Conservation (phyloP, 176 grass and related monocot species). For the Saccharum spontaneum region DNA sequence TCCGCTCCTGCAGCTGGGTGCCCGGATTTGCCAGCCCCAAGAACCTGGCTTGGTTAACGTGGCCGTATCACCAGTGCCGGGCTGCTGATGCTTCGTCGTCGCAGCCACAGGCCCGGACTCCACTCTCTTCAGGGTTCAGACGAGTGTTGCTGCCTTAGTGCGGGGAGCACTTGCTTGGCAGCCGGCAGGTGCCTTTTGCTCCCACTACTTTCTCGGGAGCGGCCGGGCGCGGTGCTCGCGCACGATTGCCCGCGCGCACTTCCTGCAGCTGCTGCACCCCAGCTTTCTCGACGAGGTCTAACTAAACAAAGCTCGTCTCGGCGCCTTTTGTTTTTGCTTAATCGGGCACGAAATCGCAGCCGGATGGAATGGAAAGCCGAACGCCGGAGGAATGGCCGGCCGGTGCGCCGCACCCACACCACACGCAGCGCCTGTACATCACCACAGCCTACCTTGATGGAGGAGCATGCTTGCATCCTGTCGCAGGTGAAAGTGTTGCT, state of each 20-base stretch:
- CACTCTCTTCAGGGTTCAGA: not conserved
- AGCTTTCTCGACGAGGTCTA: not conserved
- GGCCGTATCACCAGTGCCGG: too few relatives aligned
- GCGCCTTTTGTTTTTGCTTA: conserved; percentile 19
- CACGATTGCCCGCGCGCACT: not conserved
- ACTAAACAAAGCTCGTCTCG: not conserved
- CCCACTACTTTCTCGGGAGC: not conserved
- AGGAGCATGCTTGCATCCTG: not conserved
- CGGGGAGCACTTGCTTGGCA: not conserved
- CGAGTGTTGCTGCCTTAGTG: not conserved
- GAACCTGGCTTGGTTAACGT: too few relatives aligned
- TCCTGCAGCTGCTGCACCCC: too few relatives aligned
- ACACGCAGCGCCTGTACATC: too few relatives aligned
- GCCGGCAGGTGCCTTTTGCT: not conserved
- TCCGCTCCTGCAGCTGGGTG: too few relatives aligned
- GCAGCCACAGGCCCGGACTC: not conserved
- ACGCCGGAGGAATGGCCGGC: too few relatives aligned
- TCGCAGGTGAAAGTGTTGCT: not conserved
- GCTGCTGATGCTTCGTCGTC: too few relatives aligned
- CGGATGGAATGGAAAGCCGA: not conserved
- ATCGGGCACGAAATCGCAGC: not conserved
- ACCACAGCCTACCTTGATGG: not conserved
- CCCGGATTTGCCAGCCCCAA: too few relatives aligned
- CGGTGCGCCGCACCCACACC: too few relatives aligned
- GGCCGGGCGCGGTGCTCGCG: not conserved